Conservation (phyloP, 495 filamentous ascomycete genomes). For the Pyrenula aspistea region DNA sequence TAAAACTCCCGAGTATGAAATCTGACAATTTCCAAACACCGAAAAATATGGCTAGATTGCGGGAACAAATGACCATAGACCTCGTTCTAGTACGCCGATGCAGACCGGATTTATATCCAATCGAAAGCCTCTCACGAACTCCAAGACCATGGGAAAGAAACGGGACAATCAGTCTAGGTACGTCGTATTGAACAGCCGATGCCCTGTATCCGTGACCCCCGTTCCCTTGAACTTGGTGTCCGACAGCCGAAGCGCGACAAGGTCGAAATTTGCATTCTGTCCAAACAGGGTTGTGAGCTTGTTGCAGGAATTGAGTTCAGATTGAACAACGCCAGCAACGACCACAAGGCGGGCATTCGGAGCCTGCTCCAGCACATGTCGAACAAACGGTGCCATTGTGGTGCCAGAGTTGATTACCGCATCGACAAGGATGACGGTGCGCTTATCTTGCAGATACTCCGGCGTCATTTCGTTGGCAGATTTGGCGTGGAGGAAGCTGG, state of each 20-base stretch:
- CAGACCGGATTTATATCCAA: no score
- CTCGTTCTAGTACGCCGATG: no score
- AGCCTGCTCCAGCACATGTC: slow-evolving; percentile 32
- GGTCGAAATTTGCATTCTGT: slow-evolving; percentile 14
- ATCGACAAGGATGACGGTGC: slow-evolving; percentile 45
- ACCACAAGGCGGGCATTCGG: slow-evolving; percentile 37
- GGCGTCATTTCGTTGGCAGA: slow-evolving; percentile 28
- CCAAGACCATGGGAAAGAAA: no score
- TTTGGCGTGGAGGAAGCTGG: slow-evolving; percentile 45
- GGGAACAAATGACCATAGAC: no score
- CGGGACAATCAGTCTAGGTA: slow-evolving; percentile 13
- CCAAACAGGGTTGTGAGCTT: not conserved
- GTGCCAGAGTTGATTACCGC: slow-evolving; percentile 50
- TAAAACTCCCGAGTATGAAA: no score
- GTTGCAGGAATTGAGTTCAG: slow-evolving; percentile 17
- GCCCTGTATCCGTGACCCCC: slow-evolving; percentile 43
- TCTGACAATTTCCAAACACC: no score
- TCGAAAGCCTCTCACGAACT: no score
- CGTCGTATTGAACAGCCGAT: slow-evolving; percentile 48
- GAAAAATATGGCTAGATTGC: no score
- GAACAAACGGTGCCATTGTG: slow-evolving; percentile 38
- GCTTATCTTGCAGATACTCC: slow-evolving; percentile 25
- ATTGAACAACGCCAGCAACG: slow-evolving; percentile 45
- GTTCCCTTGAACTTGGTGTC: slow-evolving; percentile 41
- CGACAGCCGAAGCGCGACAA: slow-evolving; percentile 44